Evolutionary conservation across 768 basidiomycete genomes (phyloP), one percentile per base, ranked within the genome.

Genomic region (Tulasnella sp.): DNA sequence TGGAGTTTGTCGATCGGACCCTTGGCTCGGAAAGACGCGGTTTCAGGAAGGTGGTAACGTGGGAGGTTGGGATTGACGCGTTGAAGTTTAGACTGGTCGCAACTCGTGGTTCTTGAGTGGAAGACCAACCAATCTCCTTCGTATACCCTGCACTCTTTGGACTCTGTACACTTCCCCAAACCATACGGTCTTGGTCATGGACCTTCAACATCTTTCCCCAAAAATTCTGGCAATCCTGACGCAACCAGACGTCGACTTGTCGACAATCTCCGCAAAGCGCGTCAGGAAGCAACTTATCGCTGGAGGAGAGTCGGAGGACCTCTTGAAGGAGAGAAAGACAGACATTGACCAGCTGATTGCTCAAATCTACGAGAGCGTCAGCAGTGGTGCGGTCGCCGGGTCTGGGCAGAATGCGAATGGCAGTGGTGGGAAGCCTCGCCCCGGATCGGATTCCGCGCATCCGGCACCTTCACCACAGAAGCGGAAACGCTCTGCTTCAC

Each of bases 251-350:
- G 89, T 86, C 63, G 90, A 94, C 83, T 84, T 94, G 77, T 74
- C 83, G 62, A 90, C 89, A 62, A 91, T 94, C 80, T 91, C 88
- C 78, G 94, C 94, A 62, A 96, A 93, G 82, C 88, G 88, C 80
- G 93, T 97, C 76, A 87, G 95, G 75, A 90, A 89, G 77, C 86
- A 88, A 78, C 82, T 94, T 74, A 76, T 86, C 72, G 71, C 74
- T 5, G 77, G 78, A 73, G 73, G 72, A 59, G 86, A 86, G 73
- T 16, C 29, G 34, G 69, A 81, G 74, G 83, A 87, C 79, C 79
- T 85, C 9, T 78, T 95, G 73, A 90, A 88, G 77, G 84, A 86
- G 75, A 81, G 90, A 80, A 91, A 89, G 77, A 79, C 81, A 19
- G 87, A 85, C 26, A 85, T 96, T 71, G 89, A 95, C 79, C 79